Evolutionary conservation across 805 yeast species (phyloP).

Genomic region (Ogataea wickerhamii): DNA sequence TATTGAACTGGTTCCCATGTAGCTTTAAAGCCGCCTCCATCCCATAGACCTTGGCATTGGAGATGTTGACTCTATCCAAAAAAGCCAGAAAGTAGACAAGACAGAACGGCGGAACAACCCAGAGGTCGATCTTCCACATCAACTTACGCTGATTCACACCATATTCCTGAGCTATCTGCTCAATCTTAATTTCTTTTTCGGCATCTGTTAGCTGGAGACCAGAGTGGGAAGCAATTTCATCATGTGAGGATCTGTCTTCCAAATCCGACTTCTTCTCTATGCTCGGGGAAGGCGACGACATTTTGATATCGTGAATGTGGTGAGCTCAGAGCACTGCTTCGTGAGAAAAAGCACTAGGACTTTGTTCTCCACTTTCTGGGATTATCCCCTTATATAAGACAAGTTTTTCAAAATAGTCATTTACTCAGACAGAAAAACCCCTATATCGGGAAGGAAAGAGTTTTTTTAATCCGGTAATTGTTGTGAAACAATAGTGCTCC

Average conservation of each 20-base stretch:
- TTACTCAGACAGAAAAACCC: background rate
- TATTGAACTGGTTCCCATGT: conserved; percentile 56
- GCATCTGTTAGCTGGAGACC: conserved; percentile 17
- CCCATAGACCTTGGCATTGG: conserved; percentile 76
- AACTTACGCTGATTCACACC: conserved; percentile 54
- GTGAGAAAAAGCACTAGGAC: background rate
- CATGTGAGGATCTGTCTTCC: conserved; percentile 13
- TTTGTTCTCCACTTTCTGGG: conserved; percentile 1
- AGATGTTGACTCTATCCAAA: conserved; percentile 76
- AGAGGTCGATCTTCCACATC: conserved; percentile 61
- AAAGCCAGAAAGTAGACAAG: conserved; percentile 71
- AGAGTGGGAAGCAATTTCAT: conserved; percentile 5
- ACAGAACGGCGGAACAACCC: conserved; percentile 76
- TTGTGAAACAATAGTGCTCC: background rate
- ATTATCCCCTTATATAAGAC: background rate
- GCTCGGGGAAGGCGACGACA: conserved; percentile 20
- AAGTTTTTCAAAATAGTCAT: background rate
- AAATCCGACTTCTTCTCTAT: conserved; percentile 16
- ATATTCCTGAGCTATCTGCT: conserved; percentile 37
- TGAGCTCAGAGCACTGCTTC: too few relatives aligned
- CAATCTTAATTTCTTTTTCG: conserved; percentile 29
- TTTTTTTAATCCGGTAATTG: background rate
- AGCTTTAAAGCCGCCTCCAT: conserved; percentile 53
- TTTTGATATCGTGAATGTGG: too few relatives aligned
- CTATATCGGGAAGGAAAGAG: background rate